Percentiles rank a stretch among this genome's conserved stretches.
Conservation (phyloP, 306 rosid species). For the Acacia acuminata region DNA sequence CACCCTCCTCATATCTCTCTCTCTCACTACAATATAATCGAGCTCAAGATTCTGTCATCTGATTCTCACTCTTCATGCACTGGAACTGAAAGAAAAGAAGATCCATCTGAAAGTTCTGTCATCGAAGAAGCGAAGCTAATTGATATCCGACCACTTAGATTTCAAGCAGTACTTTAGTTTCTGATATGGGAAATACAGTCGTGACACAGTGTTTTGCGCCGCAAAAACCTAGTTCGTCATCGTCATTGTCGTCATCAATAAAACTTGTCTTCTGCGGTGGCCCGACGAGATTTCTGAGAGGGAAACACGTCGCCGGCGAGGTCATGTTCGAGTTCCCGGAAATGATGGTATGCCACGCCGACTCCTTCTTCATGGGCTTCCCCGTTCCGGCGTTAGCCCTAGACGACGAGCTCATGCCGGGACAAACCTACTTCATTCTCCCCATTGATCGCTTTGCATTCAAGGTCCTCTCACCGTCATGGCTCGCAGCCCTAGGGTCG, state of each 20-base stretch:
- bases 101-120: background rate
- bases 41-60: too few species aligned
- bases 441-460: slow-evolving; percentile 66
- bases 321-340: slow-evolving; percentile 90
- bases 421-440: slow-evolving; percentile 88
- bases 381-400: slow-evolving; percentile 66
- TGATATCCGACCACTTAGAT: background rate
- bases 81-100: background rate
- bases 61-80: background rate
- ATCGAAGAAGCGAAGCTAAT: background rate
- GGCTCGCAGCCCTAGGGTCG: slow-evolving; percentile 45
- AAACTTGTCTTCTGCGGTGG: slow-evolving; percentile 69
- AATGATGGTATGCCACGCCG: slow-evolving; percentile 76
- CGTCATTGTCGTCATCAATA: slow-evolving; percentile 23
- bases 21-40: too few species aligned
- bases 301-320: slow-evolving; percentile 78
- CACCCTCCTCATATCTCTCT: background rate
- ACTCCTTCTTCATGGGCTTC: slow-evolving; percentile 85
- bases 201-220: slow-evolving; percentile 48
- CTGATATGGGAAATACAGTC: slow-evolving; percentile 55
- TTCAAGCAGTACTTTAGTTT: background rate
- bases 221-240: background rate
- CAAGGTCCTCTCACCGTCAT: slow-evolving; percentile 53
- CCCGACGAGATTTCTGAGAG: slow-evolving; percentile 42
- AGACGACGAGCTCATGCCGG: slow-evolving; percentile 57